Evolutionary conservation across 1,139 yeast species (phyloP), one percentile per base, ranked within the genome.

Genomic region (Yamadazyma pseudoaaseri): DNA sequence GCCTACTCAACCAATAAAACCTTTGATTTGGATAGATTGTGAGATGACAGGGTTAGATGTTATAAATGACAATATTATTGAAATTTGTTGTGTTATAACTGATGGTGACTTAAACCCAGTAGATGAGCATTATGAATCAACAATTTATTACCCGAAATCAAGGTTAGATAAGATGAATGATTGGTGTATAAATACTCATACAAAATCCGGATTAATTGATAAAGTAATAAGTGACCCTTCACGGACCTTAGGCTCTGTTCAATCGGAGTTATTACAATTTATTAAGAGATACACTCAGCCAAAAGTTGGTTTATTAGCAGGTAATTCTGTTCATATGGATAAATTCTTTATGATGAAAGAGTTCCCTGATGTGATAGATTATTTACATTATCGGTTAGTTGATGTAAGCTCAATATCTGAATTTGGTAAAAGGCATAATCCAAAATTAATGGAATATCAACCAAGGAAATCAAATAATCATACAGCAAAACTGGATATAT

Each of bases 291-390:
- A 71, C 47, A 68, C 86, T 9, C 69, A 65, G n/a, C 60, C 65
- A 12, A 66, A 75, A 6, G 52, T 57, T 4, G 96, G 86, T 1
- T 60, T 92, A 0, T 61, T 94, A 40, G 96, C 96, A 0, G 99
- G 99, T 1, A 92, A 90, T 51, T 76, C 95, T 0, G 79, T 94
- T 16, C 97, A 94, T 56, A 84, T 87, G 81, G 99, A 94, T 57
- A 76, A 89, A 40, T 70, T 84, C 38, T 94, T 92, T 60, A 75
- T 94, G 84, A 65, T 79, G 54, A 71, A 76, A 32, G 96, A 92
- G 49, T 81, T 92, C 62, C 97, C 97, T 1, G 56, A 69, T 30
- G 81, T 87, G 5, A 59, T 80, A 15, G 81, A 82, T 18, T 81
- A 77, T 51, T 65, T 92, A 44, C 90, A 82, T 53, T 92, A 94